phyloP scores from a whole-genome alignment of 2,329 filamentous ascomycete genomes.

The Pochonia chlamydosporia region DNA sequence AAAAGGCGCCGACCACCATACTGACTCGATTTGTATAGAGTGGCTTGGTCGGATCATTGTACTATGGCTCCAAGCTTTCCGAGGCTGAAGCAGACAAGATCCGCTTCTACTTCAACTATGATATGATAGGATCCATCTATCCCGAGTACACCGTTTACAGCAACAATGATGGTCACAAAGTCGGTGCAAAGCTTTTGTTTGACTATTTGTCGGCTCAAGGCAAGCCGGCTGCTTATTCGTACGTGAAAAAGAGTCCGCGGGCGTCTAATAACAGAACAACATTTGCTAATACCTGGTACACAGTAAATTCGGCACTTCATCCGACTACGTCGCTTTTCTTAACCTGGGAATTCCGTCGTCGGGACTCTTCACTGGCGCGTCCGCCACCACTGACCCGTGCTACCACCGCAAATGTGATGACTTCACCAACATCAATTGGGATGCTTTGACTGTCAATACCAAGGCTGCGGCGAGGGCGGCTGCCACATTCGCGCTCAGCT shows the following conservation, averaged over 20 bases:
- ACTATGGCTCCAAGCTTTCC: constrained; percentile 31
- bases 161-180: constrained; percentile 30
- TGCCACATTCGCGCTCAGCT: constrained; percentile 33
- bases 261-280: not conserved
- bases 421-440: constrained; percentile 34
- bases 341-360: constrained; percentile 29
- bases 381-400: constrained; percentile 25
- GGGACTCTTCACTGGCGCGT: constrained; percentile 33
- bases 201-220: constrained; percentile 24
- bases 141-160: constrained; percentile 34
- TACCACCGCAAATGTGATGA: constrained; percentile 36
- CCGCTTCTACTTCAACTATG: constrained; percentile 63
- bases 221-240: constrained; percentile 21
- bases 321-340: constrained; percentile 33
- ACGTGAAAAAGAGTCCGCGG: not conserved
- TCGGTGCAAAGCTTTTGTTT: constrained; percentile 23
- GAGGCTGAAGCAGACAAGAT: constrained; percentile 45
- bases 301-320: constrained; percentile 25
- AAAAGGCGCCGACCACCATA: too few species aligned
- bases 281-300: not conserved
- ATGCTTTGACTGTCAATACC: constrained; percentile 31
- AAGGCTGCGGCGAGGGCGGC: constrained; percentile 45
- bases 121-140: constrained; percentile 56
- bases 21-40: constrained; percentile 15
- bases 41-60: constrained; percentile 37